Percentiles rank a stretch among this genome's conserved stretches.
Evolutionary conservation across 129 eudicot species (phyloP).

Genomic region (Deinandra increscens): DNA sequence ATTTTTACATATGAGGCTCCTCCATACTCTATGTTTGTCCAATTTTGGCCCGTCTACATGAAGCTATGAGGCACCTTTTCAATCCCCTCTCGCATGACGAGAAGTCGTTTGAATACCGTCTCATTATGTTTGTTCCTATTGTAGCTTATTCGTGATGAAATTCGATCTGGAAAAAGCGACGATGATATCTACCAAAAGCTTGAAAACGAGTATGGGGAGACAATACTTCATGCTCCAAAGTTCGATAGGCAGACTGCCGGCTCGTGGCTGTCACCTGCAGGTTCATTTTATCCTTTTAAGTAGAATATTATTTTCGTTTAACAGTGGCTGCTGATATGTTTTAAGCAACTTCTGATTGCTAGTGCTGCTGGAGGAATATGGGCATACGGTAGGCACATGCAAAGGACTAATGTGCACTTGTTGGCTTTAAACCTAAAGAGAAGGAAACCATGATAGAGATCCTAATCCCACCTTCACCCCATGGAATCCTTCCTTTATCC

Average conservation of each 20-base stretch:
- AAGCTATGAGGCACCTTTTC: neutral
- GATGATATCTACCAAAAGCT: conserved; percentile 87
- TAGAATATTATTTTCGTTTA: neutral
- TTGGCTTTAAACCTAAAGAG: conserved; percentile 88
- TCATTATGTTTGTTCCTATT: conserved; percentile 15
- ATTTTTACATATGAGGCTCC: neutral
- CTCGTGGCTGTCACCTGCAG: conserved; percentile 83
- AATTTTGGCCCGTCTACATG: neutral
- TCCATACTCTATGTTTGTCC: neutral
- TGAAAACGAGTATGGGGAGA: conserved; percentile 84
- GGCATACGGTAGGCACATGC: conserved; percentile 78
- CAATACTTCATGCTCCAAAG: conserved; percentile 85
- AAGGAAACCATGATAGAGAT: conserved; percentile 72
- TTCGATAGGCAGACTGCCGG: conserved; percentile 96
- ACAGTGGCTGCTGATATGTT: neutral
- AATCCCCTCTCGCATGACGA: neutral
- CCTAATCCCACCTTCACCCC: conserved; percentile 73
- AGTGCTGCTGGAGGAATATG: conserved; percentile 83
- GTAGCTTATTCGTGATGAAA: conserved; percentile 92
- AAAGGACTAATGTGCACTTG: conserved; percentile 78
- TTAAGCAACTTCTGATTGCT: conserved; percentile 67
- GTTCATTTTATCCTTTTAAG: neutral
- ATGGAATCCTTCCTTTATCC: conserved; percentile 37
- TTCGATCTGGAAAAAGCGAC: conserved; percentile 71
- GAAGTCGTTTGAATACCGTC: neutral